Evolutionary conservation across 305 asterid genomes (phyloP).

Genomic region (Fraxinus latifolia): DNA sequence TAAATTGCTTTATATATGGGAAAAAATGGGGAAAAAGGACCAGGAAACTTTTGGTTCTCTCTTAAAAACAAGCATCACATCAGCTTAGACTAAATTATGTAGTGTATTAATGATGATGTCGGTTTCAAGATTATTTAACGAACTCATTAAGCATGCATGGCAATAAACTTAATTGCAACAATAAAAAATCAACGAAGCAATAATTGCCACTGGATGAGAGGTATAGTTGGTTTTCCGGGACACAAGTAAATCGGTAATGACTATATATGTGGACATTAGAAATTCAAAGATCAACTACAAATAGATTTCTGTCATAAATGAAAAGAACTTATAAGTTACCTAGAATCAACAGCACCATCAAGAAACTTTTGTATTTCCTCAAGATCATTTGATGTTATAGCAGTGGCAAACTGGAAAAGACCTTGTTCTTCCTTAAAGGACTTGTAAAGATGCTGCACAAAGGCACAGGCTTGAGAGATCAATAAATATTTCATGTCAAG

Average conservation of each 20-base stretch:
- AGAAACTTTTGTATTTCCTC: constrained; percentile 93
- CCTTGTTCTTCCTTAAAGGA: constrained; percentile 83
- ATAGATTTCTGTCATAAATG: neutral
- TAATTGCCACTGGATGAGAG: constrained; percentile 1
- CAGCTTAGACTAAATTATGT: neutral
- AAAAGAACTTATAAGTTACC: constrained; percentile 37
- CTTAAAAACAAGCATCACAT: neutral
- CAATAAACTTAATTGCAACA: neutral
- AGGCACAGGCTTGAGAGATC: constrained; percentile 16
- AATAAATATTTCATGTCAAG: constrained; percentile 10
- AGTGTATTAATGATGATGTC: neutral
- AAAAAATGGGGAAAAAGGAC: neutral
- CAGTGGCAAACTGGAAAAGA: constrained; percentile 76
- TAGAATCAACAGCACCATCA: constrained; percentile 77
- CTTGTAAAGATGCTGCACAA: constrained; percentile 77
- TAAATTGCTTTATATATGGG: neutral
- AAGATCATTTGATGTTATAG: constrained; percentile 76
- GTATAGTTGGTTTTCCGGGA: neutral
- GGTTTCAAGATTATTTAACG: neutral
- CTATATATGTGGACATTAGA: neutral
- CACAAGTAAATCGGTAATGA: constrained; percentile 4
- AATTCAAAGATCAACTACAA: neutral
- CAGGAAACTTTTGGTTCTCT: neutral
- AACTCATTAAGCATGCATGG: neutral
- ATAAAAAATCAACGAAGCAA: neutral